phyloP scores from a whole-genome alignment of 495 filamentous ascomycete species.

The Penicillium paradoxum region DNA sequence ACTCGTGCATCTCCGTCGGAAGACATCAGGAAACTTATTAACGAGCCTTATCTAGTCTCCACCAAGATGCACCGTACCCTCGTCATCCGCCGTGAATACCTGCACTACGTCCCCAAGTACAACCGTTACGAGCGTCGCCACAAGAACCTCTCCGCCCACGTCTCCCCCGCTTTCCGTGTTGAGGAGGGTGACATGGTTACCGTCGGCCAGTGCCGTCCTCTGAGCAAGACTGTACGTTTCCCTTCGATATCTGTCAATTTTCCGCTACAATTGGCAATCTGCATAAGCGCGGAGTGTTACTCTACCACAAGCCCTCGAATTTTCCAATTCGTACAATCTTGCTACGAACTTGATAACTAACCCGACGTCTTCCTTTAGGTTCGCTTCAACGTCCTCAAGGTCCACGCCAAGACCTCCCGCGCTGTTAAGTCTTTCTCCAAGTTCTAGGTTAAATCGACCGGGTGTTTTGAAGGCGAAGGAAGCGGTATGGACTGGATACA shows the following conservation, averaged over 20 bases:
- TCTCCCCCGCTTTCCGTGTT: slow-evolving; percentile 99
- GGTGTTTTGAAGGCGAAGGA: slow-evolving; percentile 42
- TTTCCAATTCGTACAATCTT: neutral
- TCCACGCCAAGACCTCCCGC: slow-evolving; percentile 59
- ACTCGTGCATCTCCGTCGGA: too few relatives aligned
- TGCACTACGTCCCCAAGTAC: slow-evolving; percentile 99
- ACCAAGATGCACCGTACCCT: slow-evolving; percentile 99
- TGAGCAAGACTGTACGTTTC: slow-evolving; percentile 92
- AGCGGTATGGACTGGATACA: slow-evolving; percentile 44
- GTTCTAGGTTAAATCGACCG: slow-evolving; percentile 62
- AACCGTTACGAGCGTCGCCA: slow-evolving; percentile 99
- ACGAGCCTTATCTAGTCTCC: slow-evolving; percentile 50
- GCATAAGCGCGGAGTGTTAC: neutral
- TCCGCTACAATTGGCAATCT: too few relatives aligned
- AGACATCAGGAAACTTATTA: neutral
- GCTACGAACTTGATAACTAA: slow-evolving; percentile 16
- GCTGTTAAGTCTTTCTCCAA: slow-evolving; percentile 95
- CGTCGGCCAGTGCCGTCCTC: slow-evolving; percentile 96
- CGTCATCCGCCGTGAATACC: slow-evolving; percentile 99
- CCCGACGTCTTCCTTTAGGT: slow-evolving; percentile 51
- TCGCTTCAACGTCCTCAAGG: slow-evolving; percentile 98
- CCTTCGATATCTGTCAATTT: neutral
- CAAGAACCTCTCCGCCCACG: slow-evolving; percentile 99
- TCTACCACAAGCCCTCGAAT: neutral
- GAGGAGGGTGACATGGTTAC: slow-evolving; percentile 98